Evolutionary conservation across 192 early-diverging fungal genomes (phyloP), one percentile per base, ranked within the genome.

Genomic region (Backusella luteola): DNA sequence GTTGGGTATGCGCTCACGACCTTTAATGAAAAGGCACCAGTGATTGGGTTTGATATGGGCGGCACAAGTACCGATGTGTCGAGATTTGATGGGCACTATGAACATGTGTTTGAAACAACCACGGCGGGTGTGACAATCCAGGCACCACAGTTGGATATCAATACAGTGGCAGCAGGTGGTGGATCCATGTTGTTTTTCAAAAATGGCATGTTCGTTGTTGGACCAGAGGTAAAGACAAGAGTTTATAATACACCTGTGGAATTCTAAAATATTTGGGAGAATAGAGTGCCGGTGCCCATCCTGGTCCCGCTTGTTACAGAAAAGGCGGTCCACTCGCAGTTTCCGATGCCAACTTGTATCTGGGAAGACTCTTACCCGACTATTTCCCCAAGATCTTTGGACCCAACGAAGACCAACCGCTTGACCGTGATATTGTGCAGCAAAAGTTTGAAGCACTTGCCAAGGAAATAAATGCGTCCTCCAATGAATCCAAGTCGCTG

Each of bases 1-100:
- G 96, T 99, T 23, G 97, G 89, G 0, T 88, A 88, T 67, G 89
- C 83, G 7, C 82, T 87, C 74, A 90, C 89, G 1, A 85, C 82
- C 0, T 90, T 77, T 70, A 82, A 83, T 53, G 73, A 82, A 29
- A 84, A 88, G 52, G 73, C 78, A 4, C 90, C 94, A 0, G 91
- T 97, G 17, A 96, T 99, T 77, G 97, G 96, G 5, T 99, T 99
- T 77, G 98, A 98, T 84, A 98, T 98, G 97, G 96, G 96, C 34
- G 96, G 95, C 19, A 93, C 91, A 12, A 93, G 91, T 69, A 94
- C 93, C 4, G 98, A 99, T 84, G 98, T 99, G 2, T 97, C 95
- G 35, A 85, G 98, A 4, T 99, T 90, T 80, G 95, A 89, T 70
- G 96, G 96, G 6, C 83, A 85, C 44, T 95, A 92, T 77, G 95